These are phyloP conservation scores for Pouteria glomerata DNA, from an alignment of 148 eudicot species.

Conservation along the genomic window DNA sequence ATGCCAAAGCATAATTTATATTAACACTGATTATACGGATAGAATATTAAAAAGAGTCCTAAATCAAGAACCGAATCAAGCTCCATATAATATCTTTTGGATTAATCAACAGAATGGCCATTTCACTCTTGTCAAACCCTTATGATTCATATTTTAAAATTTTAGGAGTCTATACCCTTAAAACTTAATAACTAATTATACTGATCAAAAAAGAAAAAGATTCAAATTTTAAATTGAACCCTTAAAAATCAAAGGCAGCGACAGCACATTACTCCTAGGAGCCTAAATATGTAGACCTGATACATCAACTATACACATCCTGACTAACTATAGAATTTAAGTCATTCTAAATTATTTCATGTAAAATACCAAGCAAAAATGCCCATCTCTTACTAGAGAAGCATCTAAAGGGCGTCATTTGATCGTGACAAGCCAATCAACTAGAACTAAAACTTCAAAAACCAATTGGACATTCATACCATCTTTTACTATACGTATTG, in stretches of 20 bases:
- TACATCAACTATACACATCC: neutral
- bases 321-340: neutral
- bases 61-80: slow-evolving; percentile 1
- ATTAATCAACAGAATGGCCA: neutral
- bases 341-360: neutral
- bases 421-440: neutral
- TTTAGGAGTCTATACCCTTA: too few relatives aligned
- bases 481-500: neutral
- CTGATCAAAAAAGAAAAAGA: too few relatives aligned
- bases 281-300: neutral
- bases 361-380: neutral
- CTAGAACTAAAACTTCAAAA: neutral
- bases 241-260: neutral
- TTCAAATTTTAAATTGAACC: neutral
- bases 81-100: neutral
- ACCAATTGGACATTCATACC: neutral
- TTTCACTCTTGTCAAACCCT: neutral
- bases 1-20: slow-evolving; percentile 18
- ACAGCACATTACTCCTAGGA: neutral
- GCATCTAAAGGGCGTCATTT: neutral
- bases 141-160: neutral
- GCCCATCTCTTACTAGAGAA: neutral
- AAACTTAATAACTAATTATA: too few relatives aligned
- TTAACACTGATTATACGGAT: slow-evolving; percentile 10
- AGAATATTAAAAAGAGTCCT: neutral